Base-by-base conservation (phyloP, 805 yeast genomes). In the Sporopachydermia lactativora region DNA sequence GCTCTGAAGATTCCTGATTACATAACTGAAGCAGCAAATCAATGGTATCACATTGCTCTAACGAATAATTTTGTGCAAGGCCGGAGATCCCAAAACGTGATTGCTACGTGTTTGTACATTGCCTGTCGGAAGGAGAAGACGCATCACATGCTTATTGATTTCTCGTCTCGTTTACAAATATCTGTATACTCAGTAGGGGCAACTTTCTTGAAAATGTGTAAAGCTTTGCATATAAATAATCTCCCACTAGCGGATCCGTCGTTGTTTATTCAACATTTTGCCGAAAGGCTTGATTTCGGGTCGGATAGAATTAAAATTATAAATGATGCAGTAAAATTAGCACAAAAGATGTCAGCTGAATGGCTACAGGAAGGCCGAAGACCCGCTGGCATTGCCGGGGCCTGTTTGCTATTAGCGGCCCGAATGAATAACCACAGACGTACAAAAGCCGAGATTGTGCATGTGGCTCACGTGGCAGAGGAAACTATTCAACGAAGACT, bases 301-400 rank as follows among this genome's bases (percentile, higher is more conserved):
- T 73, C 70, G 18, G 74, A 73, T 45, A 74, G 71, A 44, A 66
- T 77, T 34, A 78, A 78, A 49, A 95, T 92, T 11, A 78, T 83
- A 37, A 73, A 71, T 45, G 99, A 92, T 58, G 97, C 98, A 0
- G 77, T 78, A 4, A 74, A 77, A 50, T 61, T 92, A 16, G 95
- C 95, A 0, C 83, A 76, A 53, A 68, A 95, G 49, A 92, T 92
- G 99, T 70, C 88, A 11, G 73, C 76, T 36, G 97, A 92, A 53
- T 92, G 97, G 96, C 81, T 92, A 49, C 83, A 79, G 55, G 94
- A 85, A 60, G 99, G 99, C 17, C 72, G 99, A 54, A 70, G 97
- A 46, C 98, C 99, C 0, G 97, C 98, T 0, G 98, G 99, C 52
- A 75, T 92, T 41, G 98, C 98, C 0, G 99, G 97, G 16, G 98